phyloP scores from a whole-genome alignment of 306 rosid genomes.

The Inga laurina region DNA sequence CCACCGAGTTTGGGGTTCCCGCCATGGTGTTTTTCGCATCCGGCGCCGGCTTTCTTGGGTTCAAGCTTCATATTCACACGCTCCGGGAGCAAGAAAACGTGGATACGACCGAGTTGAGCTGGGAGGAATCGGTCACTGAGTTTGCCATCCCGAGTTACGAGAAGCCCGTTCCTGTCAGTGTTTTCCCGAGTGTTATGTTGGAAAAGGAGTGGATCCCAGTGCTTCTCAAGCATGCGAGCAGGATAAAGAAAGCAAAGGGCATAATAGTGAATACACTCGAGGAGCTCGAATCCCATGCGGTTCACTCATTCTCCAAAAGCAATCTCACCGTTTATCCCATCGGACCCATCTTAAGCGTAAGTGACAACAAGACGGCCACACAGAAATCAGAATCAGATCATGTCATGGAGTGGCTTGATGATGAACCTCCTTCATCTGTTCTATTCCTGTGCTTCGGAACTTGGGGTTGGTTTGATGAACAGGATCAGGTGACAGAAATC shows the following conservation, averaged over 20 bases:
- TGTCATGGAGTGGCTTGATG: not conserved
- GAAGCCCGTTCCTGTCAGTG: not conserved
- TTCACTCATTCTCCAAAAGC: not conserved
- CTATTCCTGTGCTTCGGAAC: not conserved
- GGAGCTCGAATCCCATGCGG: not conserved
- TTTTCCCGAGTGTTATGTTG: not conserved
- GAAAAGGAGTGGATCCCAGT: not conserved
- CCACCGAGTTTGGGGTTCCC: not conserved
- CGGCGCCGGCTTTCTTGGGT: not conserved
- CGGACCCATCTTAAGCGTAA: not conserved
- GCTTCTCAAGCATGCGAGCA: not conserved
- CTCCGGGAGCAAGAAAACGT: not conserved
- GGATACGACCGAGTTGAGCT: not conserved
- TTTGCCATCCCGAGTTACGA: not conserved
- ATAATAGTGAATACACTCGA: not conserved
- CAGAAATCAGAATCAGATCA: not conserved
- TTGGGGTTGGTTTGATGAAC: not conserved
- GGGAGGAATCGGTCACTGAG: not conserved
- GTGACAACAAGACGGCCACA: accelerated
- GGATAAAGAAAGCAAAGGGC: not conserved
- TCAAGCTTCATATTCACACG: not conserved
- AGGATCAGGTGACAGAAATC: not conserved
- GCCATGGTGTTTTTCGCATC: not conserved
- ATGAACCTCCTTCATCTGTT: not conserved
- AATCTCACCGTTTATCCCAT: not conserved